Conservation (phyloP, 2,329 filamentous ascomycete genomes). For the Cadophora luteo-olivacea region DNA sequence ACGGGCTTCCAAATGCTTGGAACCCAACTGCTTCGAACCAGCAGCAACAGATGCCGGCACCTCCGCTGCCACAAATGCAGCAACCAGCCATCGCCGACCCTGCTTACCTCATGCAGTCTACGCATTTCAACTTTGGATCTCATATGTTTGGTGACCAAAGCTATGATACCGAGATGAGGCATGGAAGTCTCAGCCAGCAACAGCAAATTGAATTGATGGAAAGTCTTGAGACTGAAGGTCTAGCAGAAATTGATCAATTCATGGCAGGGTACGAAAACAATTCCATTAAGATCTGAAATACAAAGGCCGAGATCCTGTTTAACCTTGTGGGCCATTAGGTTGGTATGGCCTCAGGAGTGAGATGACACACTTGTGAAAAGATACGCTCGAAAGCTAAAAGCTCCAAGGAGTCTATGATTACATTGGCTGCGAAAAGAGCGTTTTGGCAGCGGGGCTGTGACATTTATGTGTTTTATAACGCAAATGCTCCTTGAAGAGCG, state of each 20-base stretch:
- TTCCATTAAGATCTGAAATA: constrained; percentile 37
- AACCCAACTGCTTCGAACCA: constrained; percentile 34
- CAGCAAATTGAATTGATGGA: constrained; percentile 86
- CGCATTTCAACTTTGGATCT: constrained; percentile 40
- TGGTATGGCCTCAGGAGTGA: constrained; percentile 32
- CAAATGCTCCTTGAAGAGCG: neutral
- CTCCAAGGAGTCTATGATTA: neutral
- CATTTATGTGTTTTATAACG: neutral
- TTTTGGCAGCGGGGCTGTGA: neutral
- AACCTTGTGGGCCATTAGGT: constrained; percentile 32
- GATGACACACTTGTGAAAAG: neutral
- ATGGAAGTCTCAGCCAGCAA: constrained; percentile 76
- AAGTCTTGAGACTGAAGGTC: constrained; percentile 73
- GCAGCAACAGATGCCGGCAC: constrained; percentile 25
- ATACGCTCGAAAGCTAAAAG: neutral
- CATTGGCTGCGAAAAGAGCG: no score
- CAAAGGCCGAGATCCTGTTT: constrained; percentile 22
- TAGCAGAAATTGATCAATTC: constrained; percentile 66
- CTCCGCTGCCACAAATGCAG: constrained; percentile 26
- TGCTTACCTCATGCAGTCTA: constrained; percentile 41
- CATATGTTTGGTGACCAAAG: constrained; percentile 49
- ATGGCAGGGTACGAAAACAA: constrained; percentile 47
- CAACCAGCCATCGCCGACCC: constrained; percentile 37
- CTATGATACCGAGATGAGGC: constrained; percentile 55
- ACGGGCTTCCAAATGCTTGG: constrained; percentile 41